These are phyloP conservation scores for Paralagenidium karlingii DNA, from an alignment of 352 stramenopile species.

Conservation along the genomic window DNA sequence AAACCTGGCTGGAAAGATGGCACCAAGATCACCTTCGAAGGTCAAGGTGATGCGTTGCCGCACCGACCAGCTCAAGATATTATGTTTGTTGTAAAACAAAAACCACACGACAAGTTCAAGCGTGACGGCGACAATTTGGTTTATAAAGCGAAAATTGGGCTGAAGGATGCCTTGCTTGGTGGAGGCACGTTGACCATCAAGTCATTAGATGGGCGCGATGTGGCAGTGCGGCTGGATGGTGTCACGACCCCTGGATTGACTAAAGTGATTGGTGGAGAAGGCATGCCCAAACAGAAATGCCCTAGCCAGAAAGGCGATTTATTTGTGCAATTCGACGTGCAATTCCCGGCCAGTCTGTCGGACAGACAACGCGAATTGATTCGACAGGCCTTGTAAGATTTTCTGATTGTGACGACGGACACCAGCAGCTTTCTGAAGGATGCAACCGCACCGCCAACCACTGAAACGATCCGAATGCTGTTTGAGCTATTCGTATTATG, in stretches of 20 bases:
- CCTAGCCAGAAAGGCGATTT: slow-evolving; percentile 83
- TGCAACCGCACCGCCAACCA: no score
- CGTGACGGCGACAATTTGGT: slow-evolving; percentile 92
- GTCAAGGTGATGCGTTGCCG: slow-evolving; percentile 79
- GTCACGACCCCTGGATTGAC: slow-evolving; percentile 88
- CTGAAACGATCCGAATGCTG: no score
- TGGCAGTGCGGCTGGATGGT: slow-evolving; percentile 82
- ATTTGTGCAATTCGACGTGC: slow-evolving; percentile 94
- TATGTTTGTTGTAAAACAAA: slow-evolving; percentile 90
- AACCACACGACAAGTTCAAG: slow-evolving; percentile 86
- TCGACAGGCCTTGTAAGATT: slow-evolving; percentile 50
- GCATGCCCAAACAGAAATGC: slow-evolving; percentile 90
- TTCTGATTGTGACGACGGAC: not conserved
- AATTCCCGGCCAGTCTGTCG: slow-evolving; percentile 90
- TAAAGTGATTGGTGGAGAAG: slow-evolving; percentile 88
- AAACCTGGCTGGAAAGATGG: slow-evolving; percentile 94
- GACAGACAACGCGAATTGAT: slow-evolving; percentile 57
- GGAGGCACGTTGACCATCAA: slow-evolving; percentile 83
- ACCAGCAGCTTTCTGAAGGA: no score
- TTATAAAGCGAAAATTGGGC: slow-evolving; percentile 89
- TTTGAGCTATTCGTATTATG: no score
- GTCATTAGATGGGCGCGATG: slow-evolving; percentile 88
- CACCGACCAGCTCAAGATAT: slow-evolving; percentile 90
- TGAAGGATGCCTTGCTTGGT: slow-evolving; percentile 93
- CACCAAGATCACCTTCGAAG: slow-evolving; percentile 95